Evolutionary conservation across 2,329 filamentous ascomycete species (phyloP), one percentile per base, ranked within the genome.

Genomic region (Elsinoe necatrix): DNA sequence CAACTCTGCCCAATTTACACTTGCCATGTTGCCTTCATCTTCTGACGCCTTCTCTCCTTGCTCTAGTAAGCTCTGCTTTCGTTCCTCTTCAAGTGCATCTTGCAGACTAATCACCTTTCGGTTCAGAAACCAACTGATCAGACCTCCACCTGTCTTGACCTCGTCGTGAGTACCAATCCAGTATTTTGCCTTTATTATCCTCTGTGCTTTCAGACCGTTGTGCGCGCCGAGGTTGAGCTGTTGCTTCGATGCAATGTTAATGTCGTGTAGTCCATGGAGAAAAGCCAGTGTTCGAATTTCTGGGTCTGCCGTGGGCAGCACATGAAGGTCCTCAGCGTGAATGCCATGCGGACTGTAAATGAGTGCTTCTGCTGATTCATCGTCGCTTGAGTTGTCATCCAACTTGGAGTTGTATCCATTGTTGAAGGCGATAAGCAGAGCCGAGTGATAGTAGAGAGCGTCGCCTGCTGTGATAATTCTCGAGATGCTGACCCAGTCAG

Each of bases 141-240:
- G 62, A 0, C 82, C 82, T 0, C 75, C 75, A 0, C 80, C 82
- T 55, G 68, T 75, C 67, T 85, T 85, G 3, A 79, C 71, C 66
- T 85, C 83, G 61, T 85, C 82, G 62, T 86, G 83, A 23, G 83
- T 86, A 0, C 76, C 77, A 16, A 86, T 69, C 83, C 83, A 86
- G 63, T 85, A 86, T 61, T 72, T 77, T 0, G 81, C 79, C 1
- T 73, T 70, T 27, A 80, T 67, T 3, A 76, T 67, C 14, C 73
- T 68, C 58, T 81, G 81, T 2, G 80, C 79, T 57, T 77, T 72
- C 14, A 84, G 67, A 0, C 80, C 83, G 63, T 85, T 86, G 58
- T 79, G 72, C 0, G 77, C 83, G 1, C 83, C 83, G 14, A 85
- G 75, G 60, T 86, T 86, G 31, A 85, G 70, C 66, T 85, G 82